Conservation (phyloP, 768 basidiomycete species). For the Russula compacta region DNA sequence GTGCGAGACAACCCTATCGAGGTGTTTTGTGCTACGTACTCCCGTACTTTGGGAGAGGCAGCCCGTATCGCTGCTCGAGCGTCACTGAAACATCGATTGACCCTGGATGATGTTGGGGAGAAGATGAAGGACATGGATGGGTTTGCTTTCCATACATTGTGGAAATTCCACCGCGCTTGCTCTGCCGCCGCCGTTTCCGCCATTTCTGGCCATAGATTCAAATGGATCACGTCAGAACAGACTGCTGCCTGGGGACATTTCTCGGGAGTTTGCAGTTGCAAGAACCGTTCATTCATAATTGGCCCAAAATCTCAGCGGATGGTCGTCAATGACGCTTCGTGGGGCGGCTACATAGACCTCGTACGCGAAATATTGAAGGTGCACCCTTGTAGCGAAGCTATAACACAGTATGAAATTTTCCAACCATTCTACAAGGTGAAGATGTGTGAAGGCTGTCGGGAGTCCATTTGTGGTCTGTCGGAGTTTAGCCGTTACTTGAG, state of each 20-base stretch:
- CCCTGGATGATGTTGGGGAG: neutral
- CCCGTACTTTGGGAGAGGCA: neutral
- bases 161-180: neutral
- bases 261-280: neutral
- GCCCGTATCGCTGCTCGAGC: neutral
- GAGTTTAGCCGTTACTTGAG: neutral
- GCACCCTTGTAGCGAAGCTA: neutral
- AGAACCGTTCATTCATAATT: neutral
- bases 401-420: neutral
- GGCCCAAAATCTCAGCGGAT: neutral
- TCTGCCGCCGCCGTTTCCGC: neutral
- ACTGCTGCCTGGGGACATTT: neutral
- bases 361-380: neutral
- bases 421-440: neutral
- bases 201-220: accelerated
- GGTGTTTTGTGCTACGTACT: neutral
- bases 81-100: neutral
- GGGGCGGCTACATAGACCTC: neutral
- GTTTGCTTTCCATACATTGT: neutral
- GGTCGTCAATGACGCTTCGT: neutral
- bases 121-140: neutral
- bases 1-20: neutral
- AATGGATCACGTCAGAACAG: neutral
- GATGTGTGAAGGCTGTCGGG: neutral
- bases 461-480: neutral